Conservation (phyloP, 176 grass and related monocot species). For the Triticum timopheevii region DNA sequence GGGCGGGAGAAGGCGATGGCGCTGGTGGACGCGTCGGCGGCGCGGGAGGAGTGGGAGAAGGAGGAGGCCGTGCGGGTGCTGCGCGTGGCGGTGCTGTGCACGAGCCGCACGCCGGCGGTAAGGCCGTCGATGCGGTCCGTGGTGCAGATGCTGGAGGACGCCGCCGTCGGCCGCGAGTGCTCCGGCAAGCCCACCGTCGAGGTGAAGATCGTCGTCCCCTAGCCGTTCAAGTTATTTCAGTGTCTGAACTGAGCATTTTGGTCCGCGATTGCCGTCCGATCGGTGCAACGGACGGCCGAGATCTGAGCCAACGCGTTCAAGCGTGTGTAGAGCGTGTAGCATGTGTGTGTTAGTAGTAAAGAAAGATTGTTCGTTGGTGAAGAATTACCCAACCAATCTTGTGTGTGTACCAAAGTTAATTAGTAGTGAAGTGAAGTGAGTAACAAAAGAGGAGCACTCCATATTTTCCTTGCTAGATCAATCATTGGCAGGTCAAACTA, state of each 20-base stretch:
- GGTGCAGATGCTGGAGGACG: conserved; percentile 93
- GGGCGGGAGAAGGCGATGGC: conserved; percentile 33
- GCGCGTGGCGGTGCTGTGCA: conserved; percentile 65
- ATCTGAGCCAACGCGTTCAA: not conserved
- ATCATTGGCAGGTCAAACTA: not conserved
- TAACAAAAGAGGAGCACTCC: not conserved
- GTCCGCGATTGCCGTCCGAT: not conserved
- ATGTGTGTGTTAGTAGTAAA: not conserved
- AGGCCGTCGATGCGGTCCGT: conserved; percentile 85
- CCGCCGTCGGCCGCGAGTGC: not conserved
- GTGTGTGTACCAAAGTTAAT: too few species aligned
- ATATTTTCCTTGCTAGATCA: not conserved
- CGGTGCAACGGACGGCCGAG: not conserved
- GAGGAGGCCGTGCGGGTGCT: conserved; percentile 70
- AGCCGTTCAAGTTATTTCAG: not conserved
- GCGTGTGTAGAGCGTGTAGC: not conserved
- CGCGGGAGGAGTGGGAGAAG: conserved; percentile 46
- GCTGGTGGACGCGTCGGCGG: conserved; percentile 40
- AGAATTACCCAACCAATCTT: not conserved
- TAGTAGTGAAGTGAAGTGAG: not conserved
- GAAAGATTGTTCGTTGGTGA: not conserved
- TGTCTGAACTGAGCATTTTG: not conserved
- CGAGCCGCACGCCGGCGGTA: conserved; percentile 54
- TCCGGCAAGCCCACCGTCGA: not conserved
- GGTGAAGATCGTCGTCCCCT: conserved; percentile 30